Conservation (phyloP, 495 filamentous ascomycete genomes). For the Xanthoparmelia taractica region DNA sequence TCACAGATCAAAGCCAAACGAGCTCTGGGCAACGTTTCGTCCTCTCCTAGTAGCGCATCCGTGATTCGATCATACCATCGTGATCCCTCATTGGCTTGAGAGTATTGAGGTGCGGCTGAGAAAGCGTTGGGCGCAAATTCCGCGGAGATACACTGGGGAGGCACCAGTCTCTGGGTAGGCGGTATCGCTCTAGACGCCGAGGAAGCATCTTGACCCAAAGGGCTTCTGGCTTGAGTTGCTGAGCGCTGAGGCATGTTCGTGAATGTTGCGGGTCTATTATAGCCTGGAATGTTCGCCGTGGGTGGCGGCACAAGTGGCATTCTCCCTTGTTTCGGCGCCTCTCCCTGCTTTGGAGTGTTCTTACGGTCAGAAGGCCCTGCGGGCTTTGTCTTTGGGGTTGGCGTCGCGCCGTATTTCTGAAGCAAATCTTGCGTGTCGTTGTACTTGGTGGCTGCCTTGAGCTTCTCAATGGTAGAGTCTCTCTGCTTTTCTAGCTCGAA, state of each 20-base stretch:
- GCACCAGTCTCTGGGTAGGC: slow-evolving; percentile 15
- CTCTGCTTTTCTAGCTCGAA: slow-evolving; percentile 69
- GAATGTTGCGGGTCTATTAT: slow-evolving; percentile 11
- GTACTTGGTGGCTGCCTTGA: slow-evolving; percentile 91
- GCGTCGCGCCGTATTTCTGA: slow-evolving; percentile 80
- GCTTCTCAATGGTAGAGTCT: slow-evolving; percentile 79
- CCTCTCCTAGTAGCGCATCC: slow-evolving; percentile 87
- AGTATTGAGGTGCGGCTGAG: slow-evolving; percentile 38
- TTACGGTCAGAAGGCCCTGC: slow-evolving; percentile 26
- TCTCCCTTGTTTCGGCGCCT: slow-evolving; percentile 31
- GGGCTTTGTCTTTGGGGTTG: slow-evolving; percentile 34
- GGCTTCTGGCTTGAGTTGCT: slow-evolving; percentile 9
- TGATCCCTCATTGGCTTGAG: slow-evolving; percentile 42
- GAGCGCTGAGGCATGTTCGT: slow-evolving; percentile 25
- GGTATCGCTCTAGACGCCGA: slow-evolving; percentile 22
- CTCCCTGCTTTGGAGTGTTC: slow-evolving; percentile 22
- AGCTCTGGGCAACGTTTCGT: slow-evolving; percentile 88
- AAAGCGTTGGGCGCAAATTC: slow-evolving; percentile 57
- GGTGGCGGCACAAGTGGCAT: slow-evolving; percentile 66
- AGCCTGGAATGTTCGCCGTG: slow-evolving; percentile 70
- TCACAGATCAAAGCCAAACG: slow-evolving; percentile 80
- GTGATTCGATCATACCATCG: slow-evolving; percentile 93
- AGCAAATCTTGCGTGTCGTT: slow-evolving; percentile 88
- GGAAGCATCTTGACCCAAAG: slow-evolving; percentile 12
- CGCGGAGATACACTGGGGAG: slow-evolving; percentile 17